phyloP scores from a whole-genome alignment of 2,329 filamentous ascomycete species.

The Sclerotinia borealis region DNA sequence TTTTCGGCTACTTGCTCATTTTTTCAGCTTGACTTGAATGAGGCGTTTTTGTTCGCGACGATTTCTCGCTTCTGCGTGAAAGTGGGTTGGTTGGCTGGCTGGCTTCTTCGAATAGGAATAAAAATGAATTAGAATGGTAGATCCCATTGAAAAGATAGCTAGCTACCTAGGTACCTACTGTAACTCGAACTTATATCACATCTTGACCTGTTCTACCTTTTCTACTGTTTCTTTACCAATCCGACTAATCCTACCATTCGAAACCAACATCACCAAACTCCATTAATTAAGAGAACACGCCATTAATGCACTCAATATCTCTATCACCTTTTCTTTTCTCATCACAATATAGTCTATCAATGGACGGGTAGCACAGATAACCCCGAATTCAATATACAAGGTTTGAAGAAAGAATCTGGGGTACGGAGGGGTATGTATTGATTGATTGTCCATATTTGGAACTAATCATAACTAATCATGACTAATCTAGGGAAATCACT shows the following conservation, averaged over 20 bases:
- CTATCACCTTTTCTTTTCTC: slow-evolving; percentile 6
- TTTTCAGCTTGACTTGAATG: not conserved
- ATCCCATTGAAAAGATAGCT: no score
- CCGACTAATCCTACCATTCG: no score
- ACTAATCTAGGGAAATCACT: not conserved
- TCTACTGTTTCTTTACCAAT: no score
- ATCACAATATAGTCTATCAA: not conserved
- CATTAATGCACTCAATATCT: not conserved
- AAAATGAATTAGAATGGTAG: not conserved
- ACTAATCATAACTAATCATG: not conserved
- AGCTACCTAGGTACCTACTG: no score
- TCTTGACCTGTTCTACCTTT: not conserved
- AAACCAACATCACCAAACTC: not conserved
- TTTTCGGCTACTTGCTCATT: not conserved
- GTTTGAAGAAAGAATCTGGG: not conserved
- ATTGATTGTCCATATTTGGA: not conserved
- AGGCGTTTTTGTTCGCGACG: not conserved
- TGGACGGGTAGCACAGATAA: not conserved
- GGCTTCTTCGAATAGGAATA: not conserved
- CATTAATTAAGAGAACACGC: not conserved
- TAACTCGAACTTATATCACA: not conserved
- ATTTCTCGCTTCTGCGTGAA: slow-evolving; percentile 1
- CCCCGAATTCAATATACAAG: not conserved
- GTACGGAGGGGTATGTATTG: not conserved
- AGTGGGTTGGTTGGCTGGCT: no score